These are phyloP conservation scores for Chlorella sp. DNA, from an alignment of 139 green algal genomes.

Conservation along the genomic window DNA sequence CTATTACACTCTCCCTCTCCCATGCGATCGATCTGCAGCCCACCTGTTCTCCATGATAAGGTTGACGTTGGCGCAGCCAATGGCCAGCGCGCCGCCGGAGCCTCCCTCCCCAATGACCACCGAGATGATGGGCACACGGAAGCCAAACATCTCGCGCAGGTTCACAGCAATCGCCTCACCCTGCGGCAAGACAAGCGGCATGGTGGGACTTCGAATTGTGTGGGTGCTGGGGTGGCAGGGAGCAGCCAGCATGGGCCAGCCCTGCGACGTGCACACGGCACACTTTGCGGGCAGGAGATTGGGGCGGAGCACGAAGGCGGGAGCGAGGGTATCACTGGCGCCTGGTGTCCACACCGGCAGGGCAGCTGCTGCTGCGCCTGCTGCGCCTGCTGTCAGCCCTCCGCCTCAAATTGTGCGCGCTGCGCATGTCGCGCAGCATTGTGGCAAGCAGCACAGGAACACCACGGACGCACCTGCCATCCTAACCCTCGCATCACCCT, in stretches of 20 bases:
- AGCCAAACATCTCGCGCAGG: slow-evolving; percentile 97
- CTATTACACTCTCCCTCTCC: no score
- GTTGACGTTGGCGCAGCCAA: slow-evolving; percentile 89
- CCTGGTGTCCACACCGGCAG: no score
- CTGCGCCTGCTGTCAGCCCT: no score
- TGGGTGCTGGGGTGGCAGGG: not conserved
- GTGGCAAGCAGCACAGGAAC: no score
- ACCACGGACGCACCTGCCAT: no score
- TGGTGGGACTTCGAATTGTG: not conserved
- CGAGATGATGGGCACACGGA: slow-evolving; percentile 93
- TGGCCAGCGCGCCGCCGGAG: slow-evolving; percentile 92
- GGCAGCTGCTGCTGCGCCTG: no score
- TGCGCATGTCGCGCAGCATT: no score
- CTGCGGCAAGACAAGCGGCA: slow-evolving; percentile 55
- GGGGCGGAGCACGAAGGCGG: not conserved
- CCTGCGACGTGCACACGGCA: no score
- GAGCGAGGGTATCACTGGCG: no score
- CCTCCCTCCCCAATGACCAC: slow-evolving; percentile 96
- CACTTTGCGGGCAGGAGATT: not conserved
- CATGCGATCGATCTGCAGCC: no score
- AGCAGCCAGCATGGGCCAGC: no score
- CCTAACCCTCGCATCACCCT: not conserved
- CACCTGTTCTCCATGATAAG: slow-evolving; percentile 40
- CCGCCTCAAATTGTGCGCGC: no score
- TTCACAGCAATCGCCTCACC: slow-evolving; percentile 97